Conservation (phyloP, 2,329 filamentous ascomycete species). For the Botrytis elliptica region DNA sequence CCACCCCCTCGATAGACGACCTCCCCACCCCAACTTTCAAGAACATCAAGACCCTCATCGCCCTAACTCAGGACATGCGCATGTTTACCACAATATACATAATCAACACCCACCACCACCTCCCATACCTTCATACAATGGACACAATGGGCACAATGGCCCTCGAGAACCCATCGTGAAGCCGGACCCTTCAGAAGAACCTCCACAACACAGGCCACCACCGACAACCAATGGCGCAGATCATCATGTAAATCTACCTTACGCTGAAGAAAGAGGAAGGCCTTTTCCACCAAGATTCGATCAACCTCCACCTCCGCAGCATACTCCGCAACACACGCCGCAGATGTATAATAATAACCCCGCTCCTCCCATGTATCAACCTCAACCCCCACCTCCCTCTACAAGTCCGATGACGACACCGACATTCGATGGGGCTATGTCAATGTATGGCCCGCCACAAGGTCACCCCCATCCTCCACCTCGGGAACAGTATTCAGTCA, state of each 20-base stretch:
- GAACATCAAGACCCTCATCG: constrained; percentile 37
- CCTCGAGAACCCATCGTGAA: constrained; percentile 55
- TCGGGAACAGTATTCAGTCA: constrained; percentile 29
- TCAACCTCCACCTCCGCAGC: constrained; percentile 28
- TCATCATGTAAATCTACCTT: constrained; percentile 32
- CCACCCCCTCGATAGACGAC: constrained; percentile 40
- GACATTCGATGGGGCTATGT: constrained; percentile 17
- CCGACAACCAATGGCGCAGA: constrained; percentile 35
- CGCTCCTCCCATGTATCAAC: constrained; percentile 25
- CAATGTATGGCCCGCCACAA: constrained; percentile 26
- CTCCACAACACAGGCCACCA: constrained; percentile 41
- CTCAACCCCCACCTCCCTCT: constrained; percentile 30
- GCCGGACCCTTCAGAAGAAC: constrained; percentile 46
- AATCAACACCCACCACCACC: constrained; percentile 39
- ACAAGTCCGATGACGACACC: constrained; percentile 36
- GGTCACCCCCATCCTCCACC: constrained; percentile 25
- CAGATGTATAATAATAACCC: constrained; percentile 19
- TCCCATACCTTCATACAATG: constrained; percentile 41
- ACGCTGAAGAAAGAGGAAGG: constrained; percentile 31
- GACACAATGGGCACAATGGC: constrained; percentile 20
- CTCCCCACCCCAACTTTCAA: constrained; percentile 44
- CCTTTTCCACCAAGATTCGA: constrained; percentile 28
- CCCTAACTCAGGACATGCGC: constrained; percentile 34
- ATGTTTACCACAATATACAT: constrained; percentile 37
- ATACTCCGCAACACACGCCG: constrained; percentile 11